phyloP scores from a whole-genome alignment of 1,139 yeast species.

The Zygosaccharomyces pseudobailii region DNA sequence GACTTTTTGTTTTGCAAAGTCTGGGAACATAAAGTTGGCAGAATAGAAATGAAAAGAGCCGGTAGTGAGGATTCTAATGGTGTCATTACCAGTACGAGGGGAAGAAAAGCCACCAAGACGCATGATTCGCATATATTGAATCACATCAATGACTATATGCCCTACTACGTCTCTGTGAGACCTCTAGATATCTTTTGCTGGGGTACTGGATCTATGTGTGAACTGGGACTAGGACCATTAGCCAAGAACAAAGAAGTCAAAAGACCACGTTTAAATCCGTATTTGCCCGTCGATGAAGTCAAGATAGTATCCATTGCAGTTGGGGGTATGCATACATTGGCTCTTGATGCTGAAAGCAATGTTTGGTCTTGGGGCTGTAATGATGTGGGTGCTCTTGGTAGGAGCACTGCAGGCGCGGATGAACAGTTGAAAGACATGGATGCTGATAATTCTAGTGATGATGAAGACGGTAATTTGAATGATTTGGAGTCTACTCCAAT shows the following conservation, averaged over 20 bases:
- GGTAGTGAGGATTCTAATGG: slow-evolving; percentile 18
- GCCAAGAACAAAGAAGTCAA: slow-evolving; percentile 88
- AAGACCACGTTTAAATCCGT: slow-evolving; percentile 88
- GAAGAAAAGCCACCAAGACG: slow-evolving; percentile 25
- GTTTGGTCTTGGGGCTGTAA: slow-evolving; percentile 98
- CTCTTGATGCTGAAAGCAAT: slow-evolving; percentile 65
- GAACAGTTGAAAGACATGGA: slow-evolving; percentile 65
- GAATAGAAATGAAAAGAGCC: slow-evolving; percentile 14
- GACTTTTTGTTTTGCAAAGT: slow-evolving; percentile 5
- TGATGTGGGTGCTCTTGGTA: slow-evolving; percentile 89
- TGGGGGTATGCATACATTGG: slow-evolving; percentile 94
- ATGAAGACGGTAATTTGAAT: slow-evolving; percentile 77
- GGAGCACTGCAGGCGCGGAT: slow-evolving; percentile 63
- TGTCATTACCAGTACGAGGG: slow-evolving; percentile 9
- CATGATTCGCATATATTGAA: slow-evolving; percentile 28
- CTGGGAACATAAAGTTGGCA: neutral
- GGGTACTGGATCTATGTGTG: slow-evolving; percentile 98
- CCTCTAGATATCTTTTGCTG: slow-evolving; percentile 79
- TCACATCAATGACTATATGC: slow-evolving; percentile 28
- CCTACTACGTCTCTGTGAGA: slow-evolving; percentile 29
- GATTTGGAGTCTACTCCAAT: slow-evolving; percentile 87
- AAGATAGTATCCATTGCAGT: slow-evolving; percentile 82
- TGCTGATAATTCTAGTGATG: slow-evolving; percentile 51
- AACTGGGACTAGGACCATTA: slow-evolving; percentile 87
- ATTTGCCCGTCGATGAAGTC: slow-evolving; percentile 52